Evolutionary conservation across 331 rosid species (phyloP), one percentile per base, ranked within the genome.

Genomic region (Rhamnella rubrinervis): DNA sequence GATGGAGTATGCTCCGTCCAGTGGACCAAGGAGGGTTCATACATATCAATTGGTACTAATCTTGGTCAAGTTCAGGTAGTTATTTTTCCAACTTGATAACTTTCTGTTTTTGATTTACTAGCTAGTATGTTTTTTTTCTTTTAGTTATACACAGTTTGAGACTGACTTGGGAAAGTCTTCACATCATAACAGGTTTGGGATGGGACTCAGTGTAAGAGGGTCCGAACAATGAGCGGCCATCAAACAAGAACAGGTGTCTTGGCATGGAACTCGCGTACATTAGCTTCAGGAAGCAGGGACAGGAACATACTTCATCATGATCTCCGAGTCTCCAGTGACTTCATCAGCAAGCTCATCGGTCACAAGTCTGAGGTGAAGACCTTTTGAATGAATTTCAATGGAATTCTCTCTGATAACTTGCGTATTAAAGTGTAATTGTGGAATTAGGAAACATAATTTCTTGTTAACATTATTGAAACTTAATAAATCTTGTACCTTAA

Each of bases 221-320:
- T 95, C 5, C 84, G 99, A 81, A 91, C 97, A 40, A 95, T 95
- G 97, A 86, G 88, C 0, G 99, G 99, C 18, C 99, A 91, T 87
- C 96, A 91, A 85, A 95, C 97, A 77, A 91, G 99, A 78, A 95
- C 97, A 0, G 96, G 99, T n/a, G 97, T 89, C 53, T 84, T 95
- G 86, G 92, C 99, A 31, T 95, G 99, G 99, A 95, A 86, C 77
- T 95, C 99, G 1, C 89, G 99, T 64, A 77, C 80, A 51, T 78
- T 95, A 71, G 99, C 97, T 63, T 95, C 96, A 4, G 99, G 99
- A 76, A 95, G 99, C 77, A 74, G 99, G 70, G 99, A 95, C 50
- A 77, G 90, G 75, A 89, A 95, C 82, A 89, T 95, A 53, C 96
- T 89, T 77, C 99, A 95, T 79, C 99, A 95, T 38, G 99, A 95